phyloP scores from a whole-genome alignment of 2,329 filamentous ascomycete genomes.

The Fusarium stilboides region DNA sequence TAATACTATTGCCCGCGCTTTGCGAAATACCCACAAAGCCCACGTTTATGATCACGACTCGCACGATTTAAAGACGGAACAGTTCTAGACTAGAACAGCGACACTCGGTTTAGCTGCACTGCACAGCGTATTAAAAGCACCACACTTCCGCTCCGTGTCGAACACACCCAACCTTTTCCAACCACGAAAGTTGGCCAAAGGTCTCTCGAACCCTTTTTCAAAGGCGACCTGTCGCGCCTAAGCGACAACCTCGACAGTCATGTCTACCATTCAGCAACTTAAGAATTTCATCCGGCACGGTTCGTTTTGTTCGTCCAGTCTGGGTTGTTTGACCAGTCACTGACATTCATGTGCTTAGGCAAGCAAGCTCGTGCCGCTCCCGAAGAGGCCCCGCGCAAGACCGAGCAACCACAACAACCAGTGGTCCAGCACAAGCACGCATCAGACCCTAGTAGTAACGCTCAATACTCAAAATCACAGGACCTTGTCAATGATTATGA shows the following conservation, averaged over 20 bases:
- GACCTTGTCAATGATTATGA: constrained; percentile 74
- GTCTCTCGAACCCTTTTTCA: constrained; percentile 12
- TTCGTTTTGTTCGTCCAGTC: constrained; percentile 54
- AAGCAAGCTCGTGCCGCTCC: constrained; percentile 85
- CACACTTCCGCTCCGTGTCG: not conserved
- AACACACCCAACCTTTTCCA: constrained; percentile 14
- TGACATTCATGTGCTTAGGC: constrained; percentile 62
- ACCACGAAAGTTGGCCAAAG: constrained; percentile 21
- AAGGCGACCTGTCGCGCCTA: constrained; percentile 47
- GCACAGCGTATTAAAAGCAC: constrained; percentile 3
- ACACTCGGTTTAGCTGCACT: constrained; percentile 19
- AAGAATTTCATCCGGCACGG: constrained; percentile 98
- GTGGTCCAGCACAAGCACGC: constrained; percentile 66
- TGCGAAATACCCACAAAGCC: constrained; percentile 28
- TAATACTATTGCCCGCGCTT: constrained; percentile 38
- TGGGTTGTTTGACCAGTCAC: constrained; percentile 12
- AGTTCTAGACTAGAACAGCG: constrained; percentile 17
- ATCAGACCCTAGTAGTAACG: constrained; percentile 61
- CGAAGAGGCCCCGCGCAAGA: constrained; percentile 67
- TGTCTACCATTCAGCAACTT: constrained; percentile 90
- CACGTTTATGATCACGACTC: constrained; percentile 42
- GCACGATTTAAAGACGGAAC: constrained; percentile 34
- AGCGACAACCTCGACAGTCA: constrained; percentile 53
- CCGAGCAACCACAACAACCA: constrained; percentile 66
- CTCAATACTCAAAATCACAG: constrained; percentile 56